Evolutionary conservation across 2,329 filamentous ascomycete genomes (phyloP).

Genomic region (Diplodia corticola): DNA sequence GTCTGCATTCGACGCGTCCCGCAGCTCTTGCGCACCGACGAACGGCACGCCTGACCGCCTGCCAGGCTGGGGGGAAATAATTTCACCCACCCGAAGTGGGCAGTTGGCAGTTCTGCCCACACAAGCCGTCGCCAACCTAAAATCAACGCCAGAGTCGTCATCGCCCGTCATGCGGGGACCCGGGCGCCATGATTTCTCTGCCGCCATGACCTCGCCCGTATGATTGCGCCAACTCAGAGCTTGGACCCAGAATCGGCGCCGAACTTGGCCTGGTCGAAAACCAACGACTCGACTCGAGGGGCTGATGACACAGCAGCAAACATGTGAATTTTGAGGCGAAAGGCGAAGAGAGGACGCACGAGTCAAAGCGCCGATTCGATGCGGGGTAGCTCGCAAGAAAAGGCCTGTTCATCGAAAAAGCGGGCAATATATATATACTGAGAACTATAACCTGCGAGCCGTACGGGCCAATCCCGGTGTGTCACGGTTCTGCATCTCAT

Average conservation of each 20-base stretch:
- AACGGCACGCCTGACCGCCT: background rate
- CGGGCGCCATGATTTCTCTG: background rate
- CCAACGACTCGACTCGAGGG: background rate
- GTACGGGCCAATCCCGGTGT: background rate
- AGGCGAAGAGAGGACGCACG: background rate
- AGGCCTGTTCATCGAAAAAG: background rate
- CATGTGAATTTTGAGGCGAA: background rate
- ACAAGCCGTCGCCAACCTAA: background rate
- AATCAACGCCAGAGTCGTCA: conserved; percentile 3
- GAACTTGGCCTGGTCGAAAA: background rate
- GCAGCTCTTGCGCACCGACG: background rate
- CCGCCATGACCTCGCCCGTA: background rate
- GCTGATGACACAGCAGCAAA: background rate
- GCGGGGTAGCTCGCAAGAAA: background rate
- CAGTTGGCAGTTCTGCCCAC: background rate
- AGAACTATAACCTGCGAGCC: background rate
- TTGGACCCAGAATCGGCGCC: background rate
- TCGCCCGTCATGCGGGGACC: conserved; percentile 13
- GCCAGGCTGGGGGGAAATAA: background rate
- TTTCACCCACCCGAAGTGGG: background rate
- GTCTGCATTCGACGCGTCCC: background rate
- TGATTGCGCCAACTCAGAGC: background rate
- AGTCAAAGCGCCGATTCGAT: background rate
- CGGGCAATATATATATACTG: background rate
- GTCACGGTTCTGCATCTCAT: background rate